These are phyloP conservation scores for Kazachstania psychrophila DNA, from an alignment of 805 yeast genomes.

Conservation along the genomic window DNA sequence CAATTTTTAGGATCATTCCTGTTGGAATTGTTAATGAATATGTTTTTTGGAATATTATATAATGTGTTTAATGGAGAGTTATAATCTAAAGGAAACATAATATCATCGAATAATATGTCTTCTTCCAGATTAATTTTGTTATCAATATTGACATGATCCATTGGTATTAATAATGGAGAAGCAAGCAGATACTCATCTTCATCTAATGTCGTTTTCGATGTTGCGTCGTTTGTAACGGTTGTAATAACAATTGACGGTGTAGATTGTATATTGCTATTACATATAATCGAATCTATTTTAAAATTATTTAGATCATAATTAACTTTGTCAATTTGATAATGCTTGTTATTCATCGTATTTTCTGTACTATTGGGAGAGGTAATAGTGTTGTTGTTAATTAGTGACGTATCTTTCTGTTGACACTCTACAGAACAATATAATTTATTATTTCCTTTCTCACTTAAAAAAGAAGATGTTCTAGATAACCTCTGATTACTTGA, in stretches of 20 bases:
- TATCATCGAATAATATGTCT: neutral
- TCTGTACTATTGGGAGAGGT: neutral
- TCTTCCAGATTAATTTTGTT: too few relatives aligned
- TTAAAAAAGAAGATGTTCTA: neutral
- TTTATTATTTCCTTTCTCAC: conserved; percentile 5
- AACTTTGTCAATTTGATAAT: neutral
- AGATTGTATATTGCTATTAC: neutral
- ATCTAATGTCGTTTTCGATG: conserved; percentile 7
- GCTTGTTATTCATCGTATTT: too few relatives aligned
- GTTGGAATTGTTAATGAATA: neutral
- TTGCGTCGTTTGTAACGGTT: conserved; percentile 1
- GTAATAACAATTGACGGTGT: conserved; percentile 3
- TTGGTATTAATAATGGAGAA: conserved; percentile 19
- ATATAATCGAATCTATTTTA: neutral
- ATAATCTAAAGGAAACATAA: neutral
- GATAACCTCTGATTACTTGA: neutral
- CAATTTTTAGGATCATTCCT: neutral
- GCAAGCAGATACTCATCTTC: conserved; percentile 15
- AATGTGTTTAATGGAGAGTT: neutral
- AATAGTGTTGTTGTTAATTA: conserved; percentile 2
- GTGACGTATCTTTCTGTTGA: conserved; percentile 10
- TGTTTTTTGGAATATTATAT: conserved; percentile 3
- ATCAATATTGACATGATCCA: conserved; percentile 1
- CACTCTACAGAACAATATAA: conserved; percentile 25
- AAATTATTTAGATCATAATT: neutral